Conservation (phyloP, 345 rosid species). For the thale cress (Arabidopsis thaliana) region TAIR10.1 NC_003076.8:22040501-22041000, state of each 20-base stretch:
- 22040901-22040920: constrained; percentile 61
- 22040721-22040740: constrained; percentile 43
- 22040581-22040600: constrained; percentile 55
- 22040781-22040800: constrained; percentile 67
- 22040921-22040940: constrained; percentile 21
- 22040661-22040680: constrained; percentile 83
- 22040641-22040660: not conserved
- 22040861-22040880: constrained; percentile 61
- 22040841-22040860: constrained; percentile 74
- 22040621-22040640: constrained; percentile 1
- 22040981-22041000: constrained; percentile 59
- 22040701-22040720: constrained; percentile 44
- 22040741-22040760: constrained; percentile 47
- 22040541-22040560: constrained; percentile 49
- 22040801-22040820: constrained; percentile 61
- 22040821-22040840: constrained; percentile 58
- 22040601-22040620: constrained; percentile 30
- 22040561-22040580: constrained; percentile 88
- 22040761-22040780: constrained; percentile 71
- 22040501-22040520: constrained; percentile 53
- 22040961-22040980: not conserved
- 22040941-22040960: not conserved
- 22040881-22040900: constrained; percentile 77
- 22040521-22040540: constrained; percentile 50
- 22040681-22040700: constrained; percentile 56